Conservation (phyloP, 352 stramenopile genomes). For the Phytophthora nicotianae region DNA sequence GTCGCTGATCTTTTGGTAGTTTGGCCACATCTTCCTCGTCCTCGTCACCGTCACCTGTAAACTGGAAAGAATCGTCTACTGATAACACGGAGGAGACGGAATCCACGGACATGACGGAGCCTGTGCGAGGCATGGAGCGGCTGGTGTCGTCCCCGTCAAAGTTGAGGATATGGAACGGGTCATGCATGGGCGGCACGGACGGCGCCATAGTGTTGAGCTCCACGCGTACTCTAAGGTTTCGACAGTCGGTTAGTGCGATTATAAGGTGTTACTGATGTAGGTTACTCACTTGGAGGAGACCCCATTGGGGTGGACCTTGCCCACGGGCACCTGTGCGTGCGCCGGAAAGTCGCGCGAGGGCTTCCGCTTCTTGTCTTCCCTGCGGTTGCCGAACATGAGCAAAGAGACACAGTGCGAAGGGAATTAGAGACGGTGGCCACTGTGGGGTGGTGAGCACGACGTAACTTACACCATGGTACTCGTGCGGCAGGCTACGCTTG, state of each 20-base stretch:
- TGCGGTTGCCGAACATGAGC: conserved; percentile 24
- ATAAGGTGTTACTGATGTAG: neutral
- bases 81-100: conserved; percentile 62
- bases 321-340: conserved; percentile 66
- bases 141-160: conserved; percentile 37
- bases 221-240: conserved; percentile 43
- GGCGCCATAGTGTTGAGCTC: conserved; percentile 53
- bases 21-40: conserved; percentile 43
- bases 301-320: conserved; percentile 56
- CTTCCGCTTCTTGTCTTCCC: conserved; percentile 87
- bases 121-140: conserved; percentile 38
- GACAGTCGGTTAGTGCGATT: conserved; percentile 2
- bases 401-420: conserved; percentile 18
- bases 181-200: conserved; percentile 70
- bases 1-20: conserved; percentile 76
- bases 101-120: conserved; percentile 70
- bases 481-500: conserved; percentile 4
- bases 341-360: conserved; percentile 79
- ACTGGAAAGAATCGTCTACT: conserved; percentile 64
- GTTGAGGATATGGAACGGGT: conserved; percentile 83
- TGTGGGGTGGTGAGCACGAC: conserved; percentile 2
- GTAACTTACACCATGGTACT: conserved; percentile 30
- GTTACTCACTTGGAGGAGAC: conserved; percentile 38
- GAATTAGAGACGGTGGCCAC: conserved; percentile 8
- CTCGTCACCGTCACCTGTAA: conserved; percentile 34